A percentile compares a stretch with the other conserved stretches of the same genome.
Conservation (phyloP, 345 rosid species). For the Citrus inodora region DNA sequence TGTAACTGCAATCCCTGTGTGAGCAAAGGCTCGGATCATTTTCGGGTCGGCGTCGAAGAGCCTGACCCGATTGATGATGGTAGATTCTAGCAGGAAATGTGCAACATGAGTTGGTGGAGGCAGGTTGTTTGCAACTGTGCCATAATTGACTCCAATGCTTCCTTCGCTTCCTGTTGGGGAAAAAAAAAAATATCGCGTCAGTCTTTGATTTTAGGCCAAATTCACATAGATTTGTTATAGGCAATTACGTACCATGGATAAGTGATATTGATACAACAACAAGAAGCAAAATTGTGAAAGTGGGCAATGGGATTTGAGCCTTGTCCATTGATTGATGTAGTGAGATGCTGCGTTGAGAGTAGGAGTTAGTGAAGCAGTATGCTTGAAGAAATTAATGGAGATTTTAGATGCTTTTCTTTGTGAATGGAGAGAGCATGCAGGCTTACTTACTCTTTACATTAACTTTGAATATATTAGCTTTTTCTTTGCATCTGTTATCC, state of each 20-base stretch:
- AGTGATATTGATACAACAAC: constrained; percentile 7
- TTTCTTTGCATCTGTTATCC: constrained; percentile 11
- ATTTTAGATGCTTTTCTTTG: constrained; percentile 63
- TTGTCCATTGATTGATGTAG: constrained; percentile 1
- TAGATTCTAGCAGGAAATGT: constrained; percentile 59
- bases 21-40: constrained; percentile 61
- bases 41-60: constrained; percentile 62
- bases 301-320: not conserved
- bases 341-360: constrained; percentile 6
- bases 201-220: not conserved
- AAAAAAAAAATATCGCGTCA: not conserved
- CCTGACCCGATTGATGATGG: constrained; percentile 60
- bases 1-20: constrained; percentile 56
- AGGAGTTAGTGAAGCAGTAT: constrained; percentile 6
- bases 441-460: not conserved
- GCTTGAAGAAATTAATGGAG: constrained; percentile 17
- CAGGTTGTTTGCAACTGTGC: constrained; percentile 66
- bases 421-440: constrained; percentile 13
- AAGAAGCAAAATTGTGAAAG: constrained; percentile 9
- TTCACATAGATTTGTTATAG: not conserved
- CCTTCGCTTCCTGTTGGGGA: constrained; percentile 37
- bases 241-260: constrained; percentile 19
- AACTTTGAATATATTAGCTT: not conserved
- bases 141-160: constrained; percentile 72
- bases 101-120: constrained; percentile 79